phyloP scores from a whole-genome alignment of 2,329 filamentous ascomycete genomes.

The Exophiala sp. region DNA sequence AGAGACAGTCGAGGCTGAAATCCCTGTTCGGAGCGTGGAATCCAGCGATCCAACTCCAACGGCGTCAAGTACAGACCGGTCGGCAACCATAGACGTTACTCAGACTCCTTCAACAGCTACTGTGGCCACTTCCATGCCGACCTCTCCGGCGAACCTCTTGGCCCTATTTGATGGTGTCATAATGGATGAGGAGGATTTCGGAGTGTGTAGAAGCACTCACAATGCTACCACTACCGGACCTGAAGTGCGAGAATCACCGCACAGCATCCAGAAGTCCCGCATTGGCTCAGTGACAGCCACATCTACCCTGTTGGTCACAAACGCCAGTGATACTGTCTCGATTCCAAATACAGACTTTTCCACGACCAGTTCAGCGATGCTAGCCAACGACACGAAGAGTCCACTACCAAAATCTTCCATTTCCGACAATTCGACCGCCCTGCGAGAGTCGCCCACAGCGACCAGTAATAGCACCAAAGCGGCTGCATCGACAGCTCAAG shows the following conservation, averaged over 20 bases:
- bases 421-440: conserved; percentile 2
- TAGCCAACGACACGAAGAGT: neutral
- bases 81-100: neutral
- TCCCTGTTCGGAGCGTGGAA: conserved; percentile 31
- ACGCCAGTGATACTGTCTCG: neutral
- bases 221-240: neutral
- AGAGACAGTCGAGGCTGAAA: conserved; percentile 31
- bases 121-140: conserved; percentile 2
- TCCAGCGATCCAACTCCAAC: neutral
- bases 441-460: conserved; percentile 8
- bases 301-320: neutral
- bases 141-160: conserved; percentile 8
- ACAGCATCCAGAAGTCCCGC: neutral
- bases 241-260: neutral
- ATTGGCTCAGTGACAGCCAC: conserved; percentile 1
- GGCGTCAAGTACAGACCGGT: neutral
- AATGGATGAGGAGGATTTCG: neutral
- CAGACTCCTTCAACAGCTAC: neutral
- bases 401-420: conserved; percentile 7
- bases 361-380: neutral
- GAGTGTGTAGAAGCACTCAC: neutral
- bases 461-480: conserved; percentile 24
- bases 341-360: neutral
- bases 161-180: neutral
- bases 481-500: conserved; percentile 41